Evolutionary conservation across 2,329 filamentous ascomycete species (phyloP).

Genomic region (Exophiala mesophila): DNA sequence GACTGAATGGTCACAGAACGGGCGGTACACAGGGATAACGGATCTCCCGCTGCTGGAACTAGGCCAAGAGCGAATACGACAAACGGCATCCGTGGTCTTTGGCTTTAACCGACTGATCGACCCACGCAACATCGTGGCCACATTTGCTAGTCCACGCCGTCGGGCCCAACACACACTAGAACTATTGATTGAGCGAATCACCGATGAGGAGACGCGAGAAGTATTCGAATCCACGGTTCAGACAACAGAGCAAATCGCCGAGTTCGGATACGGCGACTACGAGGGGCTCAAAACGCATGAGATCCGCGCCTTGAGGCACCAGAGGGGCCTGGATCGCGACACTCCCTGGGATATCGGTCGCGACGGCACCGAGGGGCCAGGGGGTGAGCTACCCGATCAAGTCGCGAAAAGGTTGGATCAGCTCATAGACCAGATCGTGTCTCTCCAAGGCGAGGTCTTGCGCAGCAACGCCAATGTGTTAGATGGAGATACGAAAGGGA

Average conservation of each 20-base stretch:
- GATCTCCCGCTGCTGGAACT: slow-evolving; percentile 40
- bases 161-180: slow-evolving; percentile 48
- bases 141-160: slow-evolving; percentile 49
- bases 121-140: slow-evolving; percentile 42
- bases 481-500: no score
- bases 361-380: slow-evolving; percentile 52
- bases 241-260: slow-evolving; percentile 47
- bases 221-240: slow-evolving; percentile 19
- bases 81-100: slow-evolving; percentile 44
- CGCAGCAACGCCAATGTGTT: no score
- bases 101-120: slow-evolving; percentile 50
- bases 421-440: slow-evolving; percentile 39
- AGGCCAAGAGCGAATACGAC: slow-evolving; percentile 43
- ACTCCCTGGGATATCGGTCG: slow-evolving; percentile 54
- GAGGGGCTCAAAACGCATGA: slow-evolving; percentile 53
- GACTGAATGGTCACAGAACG: slow-evolving; percentile 46
- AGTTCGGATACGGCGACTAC: slow-evolving; percentile 62
- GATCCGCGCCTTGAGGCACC: slow-evolving; percentile 45
- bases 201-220: slow-evolving; percentile 8
- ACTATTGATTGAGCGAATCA: slow-evolving; percentile 27
- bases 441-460: slow-evolving; percentile 33
- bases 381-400: slow-evolving; percentile 33
- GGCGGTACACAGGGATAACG: slow-evolving; percentile 44
- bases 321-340: slow-evolving; percentile 47
- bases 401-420: slow-evolving; percentile 40